Evolutionary conservation across 768 basidiomycete genomes (phyloP).

Genomic region (Trametes sanguinea): DNA sequence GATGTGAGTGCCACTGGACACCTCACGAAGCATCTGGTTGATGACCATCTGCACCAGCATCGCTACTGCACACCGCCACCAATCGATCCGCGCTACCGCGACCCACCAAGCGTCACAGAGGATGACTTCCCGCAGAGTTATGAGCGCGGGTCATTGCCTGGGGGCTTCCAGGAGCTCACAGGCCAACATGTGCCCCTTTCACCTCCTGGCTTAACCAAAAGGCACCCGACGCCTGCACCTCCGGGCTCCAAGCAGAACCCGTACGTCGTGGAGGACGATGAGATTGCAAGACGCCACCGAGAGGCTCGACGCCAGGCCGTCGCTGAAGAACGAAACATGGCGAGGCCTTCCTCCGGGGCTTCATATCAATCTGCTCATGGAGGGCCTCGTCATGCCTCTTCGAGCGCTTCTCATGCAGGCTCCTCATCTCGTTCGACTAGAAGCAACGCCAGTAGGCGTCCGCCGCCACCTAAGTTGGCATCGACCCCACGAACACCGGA

Average conservation of each 20-base stretch:
- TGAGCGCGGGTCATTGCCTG: background rate
- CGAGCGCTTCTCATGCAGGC: background rate
- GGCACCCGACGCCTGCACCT: background rate
- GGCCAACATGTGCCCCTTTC: background rate
- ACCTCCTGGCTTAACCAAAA: no score
- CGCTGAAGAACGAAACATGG: background rate
- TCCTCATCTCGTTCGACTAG: background rate
- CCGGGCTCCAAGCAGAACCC: constrained; percentile 5
- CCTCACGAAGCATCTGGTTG: no score
- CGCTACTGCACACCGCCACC: constrained; percentile 19
- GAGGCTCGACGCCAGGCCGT: background rate
- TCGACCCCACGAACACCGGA: background rate
- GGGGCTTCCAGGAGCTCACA: constrained; percentile 4
- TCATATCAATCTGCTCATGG: background rate
- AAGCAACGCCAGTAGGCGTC: background rate
- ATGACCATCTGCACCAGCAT: background rate
- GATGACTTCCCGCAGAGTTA: constrained; percentile 9
- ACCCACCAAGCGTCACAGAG: background rate
- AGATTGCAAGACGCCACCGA: background rate
- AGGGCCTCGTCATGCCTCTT: background rate
- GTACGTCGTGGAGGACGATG: constrained; percentile 13
- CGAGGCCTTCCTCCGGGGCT: background rate
- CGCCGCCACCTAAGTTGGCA: background rate
- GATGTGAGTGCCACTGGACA: constrained; percentile 1
- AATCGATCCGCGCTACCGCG: constrained; percentile 6